Evolutionary conservation across 75 land plant genomes (phyloP), one percentile per base, ranked within the genome.

Genomic region (Pinus albicaulis): DNA sequence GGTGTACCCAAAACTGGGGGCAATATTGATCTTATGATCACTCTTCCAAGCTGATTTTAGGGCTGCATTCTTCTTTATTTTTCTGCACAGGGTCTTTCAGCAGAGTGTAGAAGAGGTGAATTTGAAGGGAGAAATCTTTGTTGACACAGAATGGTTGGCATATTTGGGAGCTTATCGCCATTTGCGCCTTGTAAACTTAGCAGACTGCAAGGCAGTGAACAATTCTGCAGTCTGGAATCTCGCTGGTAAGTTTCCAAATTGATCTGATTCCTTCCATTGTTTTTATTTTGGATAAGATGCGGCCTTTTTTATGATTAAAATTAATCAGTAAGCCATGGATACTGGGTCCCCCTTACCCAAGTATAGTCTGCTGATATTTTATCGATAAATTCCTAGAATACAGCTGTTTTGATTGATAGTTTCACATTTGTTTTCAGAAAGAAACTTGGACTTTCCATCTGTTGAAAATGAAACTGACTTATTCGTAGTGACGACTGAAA

Each of bases 111-210:
- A 91, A 77, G 89, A 84, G 59, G 74, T 95, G 71, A 88, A 92
- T 78, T 68, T 97, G 64, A 92, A 78, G 56, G 93, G 95, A 25
- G 83, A 91, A 72, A 73, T 5, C 65, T 56, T 31, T 78, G 93
- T 97, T 23, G 98, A 89, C 83, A 89, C 92, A n/a, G 99, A 97
- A 78, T 97, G 99, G 99, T 83, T 93, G 86, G 95, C 91, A 16
- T 97, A 97, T 65, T 55, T 97, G 63, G 95, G 98, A 48, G 91
- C 85, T 60, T 97, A 91, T 66, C 88, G 80, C 14, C 79, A 83
- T 83, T 80, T 97, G 72, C 89, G 89, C 14, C 77, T 78, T 44
- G 64, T 91, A 23, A 80, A 82, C 74, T 56, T 91, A 22, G 79
- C 93, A 14, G 87, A 84, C 56, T 97, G 99, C 73, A 84, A 73